Evolutionary conservation across 2,329 filamentous ascomycete species (phyloP).

Genomic region (Fusarium virguliforme): DNA sequence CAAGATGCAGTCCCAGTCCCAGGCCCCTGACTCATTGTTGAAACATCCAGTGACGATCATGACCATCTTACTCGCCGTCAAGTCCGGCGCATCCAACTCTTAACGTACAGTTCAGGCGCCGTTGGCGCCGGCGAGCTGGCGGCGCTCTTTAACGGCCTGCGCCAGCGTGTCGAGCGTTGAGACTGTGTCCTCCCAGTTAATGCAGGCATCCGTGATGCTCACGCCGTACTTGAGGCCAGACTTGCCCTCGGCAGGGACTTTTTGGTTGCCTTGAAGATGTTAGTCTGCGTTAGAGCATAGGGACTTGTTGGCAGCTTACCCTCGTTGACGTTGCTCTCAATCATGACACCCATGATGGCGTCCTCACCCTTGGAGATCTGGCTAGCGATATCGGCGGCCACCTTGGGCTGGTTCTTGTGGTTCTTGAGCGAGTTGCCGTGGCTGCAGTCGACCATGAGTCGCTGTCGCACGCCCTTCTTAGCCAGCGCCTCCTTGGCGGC

Average conservation of each 20-base stretch:
- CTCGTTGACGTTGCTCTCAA: conserved; percentile 97
- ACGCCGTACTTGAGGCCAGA: conserved; percentile 91
- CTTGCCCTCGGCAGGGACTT: conserved; percentile 90
- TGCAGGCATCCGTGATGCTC: conserved; percentile 97
- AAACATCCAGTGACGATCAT: conserved; percentile 13
- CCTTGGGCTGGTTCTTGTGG: conserved; percentile 97
- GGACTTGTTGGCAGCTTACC: conserved; percentile 66
- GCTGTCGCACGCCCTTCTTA: conserved; percentile 80
- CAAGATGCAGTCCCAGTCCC: conserved; percentile 29
- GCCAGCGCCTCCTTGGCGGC: conserved; percentile 85
- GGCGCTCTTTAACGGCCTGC: conserved; percentile 79
- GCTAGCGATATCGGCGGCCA: conserved; percentile 84
- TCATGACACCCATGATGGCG: conserved; percentile 97
- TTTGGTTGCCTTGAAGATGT: conserved; percentile 78
- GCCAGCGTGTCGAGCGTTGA: conserved; percentile 83
- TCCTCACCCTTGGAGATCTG: conserved; percentile 90
- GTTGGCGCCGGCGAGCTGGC: conserved; percentile 50
- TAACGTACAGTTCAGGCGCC: conserved; percentile 27
- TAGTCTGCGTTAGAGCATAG: conserved; percentile 36
- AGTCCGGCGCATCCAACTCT: conserved; percentile 1
- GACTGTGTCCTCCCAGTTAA: conserved; percentile 93
- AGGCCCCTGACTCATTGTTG: conserved; percentile 13
- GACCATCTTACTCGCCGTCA: conserved; percentile 12
- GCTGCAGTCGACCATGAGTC: conserved; percentile 98
- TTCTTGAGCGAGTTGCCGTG: conserved; percentile 97